Evolutionary conservation across 1,284 basidiomycete species (phyloP).

Genomic region (Cryptococcus sp.): DNA sequence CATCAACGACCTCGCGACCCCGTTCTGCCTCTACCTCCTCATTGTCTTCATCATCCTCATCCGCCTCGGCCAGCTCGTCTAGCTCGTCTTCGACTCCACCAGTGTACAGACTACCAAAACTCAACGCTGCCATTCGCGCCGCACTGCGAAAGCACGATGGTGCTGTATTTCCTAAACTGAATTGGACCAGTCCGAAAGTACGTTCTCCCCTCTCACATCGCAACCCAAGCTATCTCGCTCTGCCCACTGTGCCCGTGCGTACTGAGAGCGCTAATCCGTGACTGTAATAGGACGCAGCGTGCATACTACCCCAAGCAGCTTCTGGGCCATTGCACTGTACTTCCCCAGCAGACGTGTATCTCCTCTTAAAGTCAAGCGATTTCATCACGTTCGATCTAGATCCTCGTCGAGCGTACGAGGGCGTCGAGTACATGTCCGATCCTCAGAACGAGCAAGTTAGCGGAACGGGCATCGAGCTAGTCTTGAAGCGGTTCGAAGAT

Average conservation of each 20-base stretch:
- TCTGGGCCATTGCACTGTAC: constrained; percentile 83
- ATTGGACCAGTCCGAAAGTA: constrained; percentile 87
- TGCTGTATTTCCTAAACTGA: constrained; percentile 91
- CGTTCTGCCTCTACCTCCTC: constrained; percentile 4
- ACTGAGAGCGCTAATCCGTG: background rate
- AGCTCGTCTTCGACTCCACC: constrained; percentile 29
- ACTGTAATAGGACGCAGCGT: constrained; percentile 74
- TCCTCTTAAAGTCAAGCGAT: constrained; percentile 89
- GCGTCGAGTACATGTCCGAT: constrained; percentile 40
- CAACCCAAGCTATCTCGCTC: background rate
- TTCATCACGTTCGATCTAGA: constrained; percentile 81
- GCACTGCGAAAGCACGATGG: constrained; percentile 68
- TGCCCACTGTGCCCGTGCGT: background rate
- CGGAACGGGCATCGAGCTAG: constrained; percentile 75
- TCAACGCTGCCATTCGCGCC: constrained; percentile 71
- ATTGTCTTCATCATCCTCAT: constrained; percentile 6
- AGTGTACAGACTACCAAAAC: constrained; percentile 63
- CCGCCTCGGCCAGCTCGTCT: constrained; percentile 13
- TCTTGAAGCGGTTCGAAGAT: constrained; percentile 87
- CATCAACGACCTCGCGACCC: constrained; percentile 2
- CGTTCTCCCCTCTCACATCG: constrained; percentile 21
- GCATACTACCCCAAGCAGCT: constrained; percentile 76
- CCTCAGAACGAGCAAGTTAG: background rate
- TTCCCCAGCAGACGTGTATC: constrained; percentile 84
- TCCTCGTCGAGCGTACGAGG: constrained; percentile 47